Evolutionary conservation across 495 filamentous ascomycete genomes (phyloP).

Genomic region (Aspergillus nidulans): DNA sequence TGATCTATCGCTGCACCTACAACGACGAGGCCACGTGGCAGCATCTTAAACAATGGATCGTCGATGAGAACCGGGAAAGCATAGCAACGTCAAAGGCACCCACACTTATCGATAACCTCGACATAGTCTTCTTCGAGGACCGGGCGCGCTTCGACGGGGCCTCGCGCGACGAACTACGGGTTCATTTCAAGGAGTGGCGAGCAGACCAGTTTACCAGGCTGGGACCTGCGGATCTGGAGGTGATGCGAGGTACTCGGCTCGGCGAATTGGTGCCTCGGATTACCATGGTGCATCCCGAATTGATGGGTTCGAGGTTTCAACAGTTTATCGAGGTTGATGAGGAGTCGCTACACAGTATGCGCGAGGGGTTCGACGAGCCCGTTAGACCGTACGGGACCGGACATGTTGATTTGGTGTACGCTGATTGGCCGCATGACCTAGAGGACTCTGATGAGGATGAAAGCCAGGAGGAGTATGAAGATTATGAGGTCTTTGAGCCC

Average conservation of each 20-base stretch:
- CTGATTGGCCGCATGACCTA: neutral
- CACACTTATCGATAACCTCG: neutral
- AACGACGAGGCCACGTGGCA: neutral
- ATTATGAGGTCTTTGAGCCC: neutral
- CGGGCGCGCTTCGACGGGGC: neutral
- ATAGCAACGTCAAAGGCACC: neutral
- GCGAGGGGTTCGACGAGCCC: neutral
- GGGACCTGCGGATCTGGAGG: neutral
- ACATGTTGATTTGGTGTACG: neutral
- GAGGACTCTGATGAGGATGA: neutral
- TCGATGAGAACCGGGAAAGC: neutral
- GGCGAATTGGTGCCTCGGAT: neutral
- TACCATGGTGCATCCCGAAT: neutral
- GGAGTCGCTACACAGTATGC: neutral
- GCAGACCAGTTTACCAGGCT: neutral
- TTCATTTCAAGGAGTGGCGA: neutral
- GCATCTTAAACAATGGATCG: neutral
- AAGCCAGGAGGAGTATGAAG: neutral
- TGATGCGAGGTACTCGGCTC: neutral
- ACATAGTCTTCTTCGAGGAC: neutral
- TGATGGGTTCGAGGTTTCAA: neutral
- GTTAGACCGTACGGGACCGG: neutral
- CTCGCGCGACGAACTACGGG: neutral
- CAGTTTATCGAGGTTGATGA: neutral
- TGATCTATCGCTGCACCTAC: neutral